Conservation (phyloP, 2,329 filamentous ascomycete species). For the Didymellaceae sp. region DNA sequence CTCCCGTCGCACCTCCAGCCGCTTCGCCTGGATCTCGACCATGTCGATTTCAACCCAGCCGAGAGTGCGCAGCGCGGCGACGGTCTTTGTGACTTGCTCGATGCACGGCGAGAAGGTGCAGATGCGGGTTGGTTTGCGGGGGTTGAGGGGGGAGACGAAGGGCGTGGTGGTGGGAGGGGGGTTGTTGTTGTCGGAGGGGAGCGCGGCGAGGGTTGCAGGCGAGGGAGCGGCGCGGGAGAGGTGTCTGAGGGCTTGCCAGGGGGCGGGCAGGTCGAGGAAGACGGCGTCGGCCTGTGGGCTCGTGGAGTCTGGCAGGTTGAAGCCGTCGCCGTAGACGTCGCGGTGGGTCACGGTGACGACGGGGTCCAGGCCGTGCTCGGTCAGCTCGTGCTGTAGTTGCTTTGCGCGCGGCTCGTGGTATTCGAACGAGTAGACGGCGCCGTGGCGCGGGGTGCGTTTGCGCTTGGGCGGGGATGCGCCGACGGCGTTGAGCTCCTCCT, state of each 20-base stretch:
- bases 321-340: conserved; percentile 79
- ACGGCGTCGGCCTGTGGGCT: conserved; percentile 66
- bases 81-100: conserved; percentile 89
- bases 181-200: conserved; percentile 47
- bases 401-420: conserved; percentile 76
- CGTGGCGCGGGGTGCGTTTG: conserved; percentile 52
- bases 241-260: conserved; percentile 79
- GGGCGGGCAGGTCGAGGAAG: conserved; percentile 81
- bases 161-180: conserved; percentile 17
- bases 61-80: conserved; percentile 77
- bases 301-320: conserved; percentile 58
- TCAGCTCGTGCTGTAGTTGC: conserved; percentile 72
- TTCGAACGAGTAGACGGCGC: conserved; percentile 82
- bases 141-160: conserved; percentile 67
- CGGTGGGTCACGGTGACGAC: conserved; percentile 77
- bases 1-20: conserved; percentile 82
- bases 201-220: conserved; percentile 29
- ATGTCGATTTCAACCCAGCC: conserved; percentile 94
- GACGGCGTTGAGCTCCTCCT: conserved; percentile 43
- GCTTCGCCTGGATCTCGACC: conserved; percentile 83
- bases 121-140: conserved; percentile 74
- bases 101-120: conserved; percentile 98
- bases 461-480: conserved; percentile 24
- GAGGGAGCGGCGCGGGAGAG: conserved; percentile 63
- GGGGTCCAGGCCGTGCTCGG: conserved; percentile 68